Conservation (phyloP, 345 rosid genomes). For the Ceriops decandra region DNA sequence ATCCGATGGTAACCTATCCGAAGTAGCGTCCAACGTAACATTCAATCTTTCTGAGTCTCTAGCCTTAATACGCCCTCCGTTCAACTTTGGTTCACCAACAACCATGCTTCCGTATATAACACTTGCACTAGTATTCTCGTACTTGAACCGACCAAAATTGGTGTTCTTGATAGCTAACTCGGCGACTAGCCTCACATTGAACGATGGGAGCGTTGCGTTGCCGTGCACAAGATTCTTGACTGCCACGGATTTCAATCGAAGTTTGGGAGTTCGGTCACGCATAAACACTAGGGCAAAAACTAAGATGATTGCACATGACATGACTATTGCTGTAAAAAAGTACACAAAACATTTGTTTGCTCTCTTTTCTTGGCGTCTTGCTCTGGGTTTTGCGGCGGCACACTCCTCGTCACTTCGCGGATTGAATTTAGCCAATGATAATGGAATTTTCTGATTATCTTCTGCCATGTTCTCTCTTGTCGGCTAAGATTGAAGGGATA, state of each 20-base stretch:
- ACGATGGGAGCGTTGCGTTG: slow-evolving; percentile 24
- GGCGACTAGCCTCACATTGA: slow-evolving; percentile 36
- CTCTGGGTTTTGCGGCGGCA: background rate
- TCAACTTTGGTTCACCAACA: slow-evolving; percentile 35
- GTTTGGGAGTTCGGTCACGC: slow-evolving; percentile 33
- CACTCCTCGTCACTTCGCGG: slow-evolving; percentile 41
- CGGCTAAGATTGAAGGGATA: no score
- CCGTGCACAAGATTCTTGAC: slow-evolving; percentile 21
- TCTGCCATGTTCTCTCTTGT: slow-evolving; percentile 20
- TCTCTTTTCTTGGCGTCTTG: background rate
- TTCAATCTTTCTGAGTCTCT: slow-evolving; percentile 34
- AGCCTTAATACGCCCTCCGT: slow-evolving; percentile 30
- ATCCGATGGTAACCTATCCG: slow-evolving; percentile 24
- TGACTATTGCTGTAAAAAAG: slow-evolving; percentile 31
- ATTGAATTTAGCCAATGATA: slow-evolving; percentile 26
- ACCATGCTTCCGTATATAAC: slow-evolving; percentile 26
- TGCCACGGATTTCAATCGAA: slow-evolving; percentile 17
- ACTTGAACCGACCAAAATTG: slow-evolving; percentile 48
- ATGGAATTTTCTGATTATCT: slow-evolving; percentile 21
- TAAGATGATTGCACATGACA: slow-evolving; percentile 27
- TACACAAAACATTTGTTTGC: slow-evolving; percentile 48
- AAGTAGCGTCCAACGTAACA: slow-evolving; percentile 33
- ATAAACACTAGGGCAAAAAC: slow-evolving; percentile 31
- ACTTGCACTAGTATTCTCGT: slow-evolving; percentile 19
- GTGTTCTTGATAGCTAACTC: slow-evolving; percentile 39